phyloP scores from a whole-genome alignment of 2,329 filamentous ascomycete genomes.

The Talaromyces verruculosus region DNA sequence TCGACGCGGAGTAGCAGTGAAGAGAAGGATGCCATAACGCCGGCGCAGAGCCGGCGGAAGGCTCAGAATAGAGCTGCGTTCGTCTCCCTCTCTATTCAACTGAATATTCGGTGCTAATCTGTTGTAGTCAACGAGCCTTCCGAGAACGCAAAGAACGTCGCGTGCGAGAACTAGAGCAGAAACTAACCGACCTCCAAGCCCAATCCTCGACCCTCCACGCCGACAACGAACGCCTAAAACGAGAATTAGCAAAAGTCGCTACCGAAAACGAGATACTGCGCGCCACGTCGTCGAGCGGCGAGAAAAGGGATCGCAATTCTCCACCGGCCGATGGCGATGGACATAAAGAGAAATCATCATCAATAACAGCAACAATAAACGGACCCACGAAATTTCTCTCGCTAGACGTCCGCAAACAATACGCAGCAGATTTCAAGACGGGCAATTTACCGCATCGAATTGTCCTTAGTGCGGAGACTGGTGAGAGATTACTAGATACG shows the following conservation, averaged over 20 bases:
- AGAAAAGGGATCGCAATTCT: neutral
- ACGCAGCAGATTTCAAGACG: slow-evolving; percentile 52
- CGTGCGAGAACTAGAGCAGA: slow-evolving; percentile 87
- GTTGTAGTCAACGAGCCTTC: slow-evolving; percentile 83
- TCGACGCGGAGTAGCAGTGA: slow-evolving; percentile 51
- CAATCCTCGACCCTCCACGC: slow-evolving; percentile 69
- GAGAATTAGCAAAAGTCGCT: slow-evolving; percentile 76
- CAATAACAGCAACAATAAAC: slow-evolving; percentile 50
- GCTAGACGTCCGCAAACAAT: slow-evolving; percentile 67
- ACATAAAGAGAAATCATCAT: slow-evolving; percentile 21
- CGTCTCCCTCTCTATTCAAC: slow-evolving; percentile 32
- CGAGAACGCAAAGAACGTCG: slow-evolving; percentile 93
- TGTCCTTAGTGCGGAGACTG: slow-evolving; percentile 60
- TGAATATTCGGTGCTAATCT: neutral
- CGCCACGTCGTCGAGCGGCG: slow-evolving; percentile 55
- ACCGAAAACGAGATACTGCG: slow-evolving; percentile 93
- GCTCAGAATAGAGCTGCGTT: slow-evolving; percentile 73
- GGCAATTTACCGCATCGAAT: slow-evolving; percentile 64
- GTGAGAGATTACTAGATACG: slow-evolving; percentile 69
- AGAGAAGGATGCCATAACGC: slow-evolving; percentile 56
- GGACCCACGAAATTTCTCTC: slow-evolving; percentile 72
- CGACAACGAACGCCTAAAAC: slow-evolving; percentile 84
- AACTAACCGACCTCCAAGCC: slow-evolving; percentile 74
- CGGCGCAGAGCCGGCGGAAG: slow-evolving; percentile 62
- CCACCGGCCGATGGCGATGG: neutral